Evolutionary conservation across 192 early-diverging fungal species (phyloP), one percentile per base, ranked within the genome.

Genomic region (Mortierella antarctica): DNA sequence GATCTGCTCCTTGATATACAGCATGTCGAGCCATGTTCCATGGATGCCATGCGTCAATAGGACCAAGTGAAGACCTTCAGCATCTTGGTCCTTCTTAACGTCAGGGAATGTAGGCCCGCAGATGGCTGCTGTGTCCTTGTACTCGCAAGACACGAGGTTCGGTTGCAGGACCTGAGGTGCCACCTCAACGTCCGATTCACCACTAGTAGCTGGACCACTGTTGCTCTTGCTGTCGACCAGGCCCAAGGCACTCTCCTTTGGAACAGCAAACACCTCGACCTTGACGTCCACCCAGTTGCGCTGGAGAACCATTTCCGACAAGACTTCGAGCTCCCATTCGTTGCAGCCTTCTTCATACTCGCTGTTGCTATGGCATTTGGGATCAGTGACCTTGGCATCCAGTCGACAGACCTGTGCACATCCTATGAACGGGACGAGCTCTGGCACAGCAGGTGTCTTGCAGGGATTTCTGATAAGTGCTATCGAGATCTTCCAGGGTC

Each of bases 41-140:
- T 84, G 67, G 9, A 86, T 52, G 12, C 85, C 85, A 63, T 86
- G 85, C 12, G 85, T 86, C 57, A 86, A 44, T 4, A 86, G 18
- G 0, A 86, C 74, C 18, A 86, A 53, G 48, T 86, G 85, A 44
- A 75, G 52, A 50, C 48, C 73, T 20, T 72, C 50, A n/a, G 13
- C 46, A 7, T 41, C 40, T 8, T 63, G 53, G n/a, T 57, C 41
- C 9, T 47, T 53, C 5, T 40, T 20, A 50, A 46, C 41, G 21
- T 65, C 17, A n/a, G 82, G 71, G 40, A 59, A 59, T 20, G 55
- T 53, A 6, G 82, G 62, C 13, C 73, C 73, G 54, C 69, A 75
- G 40, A 83, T 74, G 13, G 53, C 54, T 6, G 13, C 47, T 8
- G 74, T 74, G 59, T 83, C 72, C 49, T 83, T 70, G 59, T 75